A percentile compares a stretch with the other conserved stretches of the same genome.
Conservation (phyloP, 2,329 filamentous ascomycete genomes). For the Orbilia brochopaga region DNA sequence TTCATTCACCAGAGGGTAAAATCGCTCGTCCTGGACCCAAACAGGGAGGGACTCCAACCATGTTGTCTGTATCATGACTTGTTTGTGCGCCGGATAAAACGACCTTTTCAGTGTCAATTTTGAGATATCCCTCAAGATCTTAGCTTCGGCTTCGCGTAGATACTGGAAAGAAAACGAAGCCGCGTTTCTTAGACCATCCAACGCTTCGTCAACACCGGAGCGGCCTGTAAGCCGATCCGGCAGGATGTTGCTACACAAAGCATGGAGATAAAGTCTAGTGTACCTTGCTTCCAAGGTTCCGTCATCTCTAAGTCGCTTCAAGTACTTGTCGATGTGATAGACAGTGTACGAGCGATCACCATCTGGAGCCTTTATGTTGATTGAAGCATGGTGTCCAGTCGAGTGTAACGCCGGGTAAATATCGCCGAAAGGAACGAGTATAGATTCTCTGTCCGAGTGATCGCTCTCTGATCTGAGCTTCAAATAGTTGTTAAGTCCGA, state of each 20-base stretch:
- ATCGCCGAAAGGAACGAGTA: conserved; percentile 5
- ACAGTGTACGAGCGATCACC: conserved; percentile 56
- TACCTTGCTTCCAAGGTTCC: conserved; percentile 64
- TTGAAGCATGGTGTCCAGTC: neutral
- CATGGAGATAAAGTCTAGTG: conserved; percentile 64
- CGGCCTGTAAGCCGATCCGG: conserved; percentile 61
- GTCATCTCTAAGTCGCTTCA: conserved; percentile 63
- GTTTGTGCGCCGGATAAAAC: conserved; percentile 60
- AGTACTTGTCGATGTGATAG: conserved; percentile 62
- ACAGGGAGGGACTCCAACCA: conserved; percentile 59
- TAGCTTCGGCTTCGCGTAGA: conserved; percentile 57
- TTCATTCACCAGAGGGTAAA: conserved; percentile 56
- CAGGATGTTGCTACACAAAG: conserved; percentile 63
- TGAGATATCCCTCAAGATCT: conserved; percentile 58
- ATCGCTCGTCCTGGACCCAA: conserved; percentile 60
- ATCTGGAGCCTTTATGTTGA: neutral
- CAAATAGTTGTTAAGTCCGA: neutral
- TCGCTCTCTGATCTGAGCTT: too few relatives aligned
- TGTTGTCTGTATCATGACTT: conserved; percentile 61
- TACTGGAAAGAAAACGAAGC: conserved; percentile 61
- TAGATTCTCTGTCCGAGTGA: too few relatives aligned
- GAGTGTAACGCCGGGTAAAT: neutral
- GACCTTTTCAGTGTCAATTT: conserved; percentile 59
- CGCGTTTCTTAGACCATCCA: conserved; percentile 62
- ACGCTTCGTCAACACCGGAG: conserved; percentile 65